Percentiles rank a stretch among this genome's conserved stretches.
phyloP scores from a whole-genome alignment of 1,284 basidiomycete genomes.

The Microbotryum silenes-acaulis region DNA sequence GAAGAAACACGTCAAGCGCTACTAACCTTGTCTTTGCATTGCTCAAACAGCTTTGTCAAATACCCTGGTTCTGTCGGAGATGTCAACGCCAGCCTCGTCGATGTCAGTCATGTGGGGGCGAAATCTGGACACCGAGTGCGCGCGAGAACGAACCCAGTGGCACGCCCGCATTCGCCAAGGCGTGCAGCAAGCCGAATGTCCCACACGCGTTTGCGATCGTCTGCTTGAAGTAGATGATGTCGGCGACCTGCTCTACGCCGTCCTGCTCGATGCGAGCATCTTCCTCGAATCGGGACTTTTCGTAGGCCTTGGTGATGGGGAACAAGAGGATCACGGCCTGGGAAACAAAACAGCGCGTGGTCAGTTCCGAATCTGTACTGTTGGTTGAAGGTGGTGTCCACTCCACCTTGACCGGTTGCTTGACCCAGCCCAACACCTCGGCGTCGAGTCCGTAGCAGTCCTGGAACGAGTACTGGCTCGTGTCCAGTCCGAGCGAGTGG shows the following conservation, averaged over 20 bases:
- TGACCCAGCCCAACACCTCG: conserved; percentile 47
- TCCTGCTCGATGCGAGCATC: conserved; percentile 49
- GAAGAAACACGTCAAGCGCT: background rate
- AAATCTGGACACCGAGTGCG: background rate
- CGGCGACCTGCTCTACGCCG: conserved; percentile 53
- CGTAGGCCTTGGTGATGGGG: conserved; percentile 54
- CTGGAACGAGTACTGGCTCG: conserved; percentile 54
- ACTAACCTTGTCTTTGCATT: conserved; percentile 21
- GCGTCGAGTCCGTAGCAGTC: conserved; percentile 76
- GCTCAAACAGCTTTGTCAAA: conserved; percentile 21
- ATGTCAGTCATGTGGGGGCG: background rate
- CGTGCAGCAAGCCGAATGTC: conserved; percentile 77
- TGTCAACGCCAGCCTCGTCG: background rate
- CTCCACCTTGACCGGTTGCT: conserved; percentile 22
- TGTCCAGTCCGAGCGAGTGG: conserved; percentile 59
- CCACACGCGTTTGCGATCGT: conserved; percentile 73
- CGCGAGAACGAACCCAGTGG: conserved; percentile 13
- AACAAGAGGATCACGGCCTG: conserved; percentile 76
- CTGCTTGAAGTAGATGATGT: conserved; percentile 54
- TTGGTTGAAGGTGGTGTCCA: background rate
- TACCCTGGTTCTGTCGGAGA: conserved; percentile 17
- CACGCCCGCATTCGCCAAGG: conserved; percentile 58
- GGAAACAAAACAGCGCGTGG: conserved; percentile 39
- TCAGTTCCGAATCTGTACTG: background rate
- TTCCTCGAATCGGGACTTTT: conserved; percentile 51